Evolutionary conservation across 2,329 filamentous ascomycete genomes (phyloP).

Genomic region (Pseudogymnoascus sp.): DNA sequence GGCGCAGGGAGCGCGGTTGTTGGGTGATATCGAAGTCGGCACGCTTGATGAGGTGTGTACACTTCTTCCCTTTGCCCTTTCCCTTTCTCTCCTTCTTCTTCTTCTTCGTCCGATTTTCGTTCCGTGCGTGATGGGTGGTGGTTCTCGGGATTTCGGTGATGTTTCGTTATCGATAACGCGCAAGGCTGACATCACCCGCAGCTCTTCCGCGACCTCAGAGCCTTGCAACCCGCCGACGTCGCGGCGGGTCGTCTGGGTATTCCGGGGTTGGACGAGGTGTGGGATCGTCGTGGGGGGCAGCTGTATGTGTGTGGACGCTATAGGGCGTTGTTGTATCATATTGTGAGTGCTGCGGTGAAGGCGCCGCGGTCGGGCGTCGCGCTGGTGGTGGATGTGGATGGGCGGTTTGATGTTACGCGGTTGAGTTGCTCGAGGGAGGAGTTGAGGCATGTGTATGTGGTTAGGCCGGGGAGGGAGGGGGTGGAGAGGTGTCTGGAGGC

Average conservation of each 20-base stretch:
- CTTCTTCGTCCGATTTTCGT: slow-evolving; percentile 5
- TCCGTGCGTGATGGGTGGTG: background rate
- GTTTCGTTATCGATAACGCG: slow-evolving; percentile 6
- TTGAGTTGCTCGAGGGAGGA: slow-evolving; percentile 16
- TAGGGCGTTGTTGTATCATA: slow-evolving; percentile 46
- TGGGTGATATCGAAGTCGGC: slow-evolving; percentile 47
- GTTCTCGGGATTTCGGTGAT: background rate
- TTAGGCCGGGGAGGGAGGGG: slow-evolving; percentile 14
- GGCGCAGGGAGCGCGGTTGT: slow-evolving; percentile 37
- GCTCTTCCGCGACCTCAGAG: slow-evolving; percentile 16
- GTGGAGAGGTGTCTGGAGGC: slow-evolving; percentile 18
- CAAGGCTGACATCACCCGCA: slow-evolving; percentile 7
- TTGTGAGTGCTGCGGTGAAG: slow-evolving; percentile 44
- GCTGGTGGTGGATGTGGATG: slow-evolving; percentile 46
- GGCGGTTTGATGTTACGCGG: slow-evolving; percentile 42
- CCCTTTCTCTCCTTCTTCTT: background rate
- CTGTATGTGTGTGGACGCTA: slow-evolving; percentile 44
- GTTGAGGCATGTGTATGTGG: slow-evolving; percentile 24
- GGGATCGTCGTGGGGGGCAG: slow-evolving; percentile 37
- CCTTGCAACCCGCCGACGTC: background rate
- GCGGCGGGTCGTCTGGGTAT: slow-evolving; percentile 23
- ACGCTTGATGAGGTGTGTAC: slow-evolving; percentile 49
- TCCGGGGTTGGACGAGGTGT: slow-evolving; percentile 38
- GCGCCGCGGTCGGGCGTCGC: slow-evolving; percentile 35
- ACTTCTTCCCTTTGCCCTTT: too few relatives aligned